A percentile compares a stretch with the other conserved stretches of the same genome.
Evolutionary conservation across 2,329 filamentous ascomycete genomes (phyloP).

Genomic region (Trichoderma sp.): DNA sequence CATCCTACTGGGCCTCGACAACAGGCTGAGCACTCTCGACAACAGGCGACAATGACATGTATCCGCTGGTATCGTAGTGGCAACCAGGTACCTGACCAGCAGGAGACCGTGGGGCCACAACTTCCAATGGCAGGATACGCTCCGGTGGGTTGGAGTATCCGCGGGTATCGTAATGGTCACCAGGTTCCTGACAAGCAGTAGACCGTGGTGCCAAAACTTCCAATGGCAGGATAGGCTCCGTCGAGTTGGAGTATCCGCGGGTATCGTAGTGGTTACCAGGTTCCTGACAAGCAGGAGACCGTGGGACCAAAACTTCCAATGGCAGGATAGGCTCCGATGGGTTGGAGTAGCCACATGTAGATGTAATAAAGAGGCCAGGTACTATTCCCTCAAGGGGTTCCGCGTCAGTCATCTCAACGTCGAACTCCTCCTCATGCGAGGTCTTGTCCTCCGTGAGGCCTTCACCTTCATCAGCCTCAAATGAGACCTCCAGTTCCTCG

Average conservation of each 20-base stretch:
- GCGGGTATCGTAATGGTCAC: conserved; percentile 6
- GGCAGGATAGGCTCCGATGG: conserved; percentile 9
- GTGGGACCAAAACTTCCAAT: conserved; percentile 14
- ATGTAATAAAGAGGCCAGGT: neutral
- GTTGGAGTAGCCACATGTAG: neutral
- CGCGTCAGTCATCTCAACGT: conserved; percentile 11
- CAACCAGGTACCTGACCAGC: conserved; percentile 2
- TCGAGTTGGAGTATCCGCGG: neutral
- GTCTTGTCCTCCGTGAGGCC: conserved; percentile 4
- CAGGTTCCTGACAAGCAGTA: conserved; percentile 6
- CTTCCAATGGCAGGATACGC: conserved; percentile 20
- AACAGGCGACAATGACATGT: conserved; percentile 8
- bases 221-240: conserved; percentile 13
- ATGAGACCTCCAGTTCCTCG: neutral
- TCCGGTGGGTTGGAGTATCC: neutral
- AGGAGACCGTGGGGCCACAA: neutral
- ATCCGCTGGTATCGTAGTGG: conserved; percentile 15
- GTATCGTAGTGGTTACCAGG: neutral
- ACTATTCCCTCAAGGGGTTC: conserved; percentile 1
- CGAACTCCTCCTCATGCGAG: conserved; percentile 13
- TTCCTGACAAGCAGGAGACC: conserved; percentile 6
- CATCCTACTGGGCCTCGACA: conserved; percentile 22
- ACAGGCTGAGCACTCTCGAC: neutral
- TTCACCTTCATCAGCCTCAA: conserved; percentile 9
- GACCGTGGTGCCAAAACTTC: conserved; percentile 2